Evolutionary conservation across 441 rosid species (phyloP).

Genomic region (Brassica balearica): DNA sequence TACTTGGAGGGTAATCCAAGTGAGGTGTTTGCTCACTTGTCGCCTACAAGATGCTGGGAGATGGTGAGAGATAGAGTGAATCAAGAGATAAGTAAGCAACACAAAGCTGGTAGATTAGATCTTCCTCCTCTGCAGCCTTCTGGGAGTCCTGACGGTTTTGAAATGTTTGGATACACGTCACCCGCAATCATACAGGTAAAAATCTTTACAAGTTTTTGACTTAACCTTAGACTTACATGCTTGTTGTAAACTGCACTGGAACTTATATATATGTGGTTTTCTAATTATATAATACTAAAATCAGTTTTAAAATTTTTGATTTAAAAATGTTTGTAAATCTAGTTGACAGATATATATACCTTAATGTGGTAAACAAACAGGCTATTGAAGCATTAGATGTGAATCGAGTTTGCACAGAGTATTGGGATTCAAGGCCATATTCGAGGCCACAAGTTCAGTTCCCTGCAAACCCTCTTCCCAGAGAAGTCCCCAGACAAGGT

Average conservation of each 20-base stretch:
- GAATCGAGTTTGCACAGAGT: constrained; percentile 83
- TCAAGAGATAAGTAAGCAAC: constrained; percentile 88
- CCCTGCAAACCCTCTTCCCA: constrained; percentile 53
- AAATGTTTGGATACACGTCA: constrained; percentile 2
- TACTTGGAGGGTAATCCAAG: constrained; percentile 72
- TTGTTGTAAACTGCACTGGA: constrained; percentile 3
- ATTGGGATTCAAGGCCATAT: constrained; percentile 95
- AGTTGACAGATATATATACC: not conserved
- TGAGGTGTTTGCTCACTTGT: constrained; percentile 87
- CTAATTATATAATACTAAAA: not conserved
- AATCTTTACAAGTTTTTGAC: not conserved
- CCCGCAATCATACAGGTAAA: not conserved
- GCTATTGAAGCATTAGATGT: constrained; percentile 89
- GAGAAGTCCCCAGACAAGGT: constrained; percentile 37
- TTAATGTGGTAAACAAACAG: constrained; percentile 55
- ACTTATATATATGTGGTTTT: not conserved
- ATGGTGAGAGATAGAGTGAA: constrained; percentile 96
- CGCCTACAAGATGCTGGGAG: constrained; percentile 97
- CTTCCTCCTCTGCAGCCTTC: constrained; percentile 97
- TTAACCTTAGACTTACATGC: not conserved
- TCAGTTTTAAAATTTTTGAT: not conserved
- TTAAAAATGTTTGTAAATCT: not conserved
- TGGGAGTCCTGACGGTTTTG: constrained; percentile 45
- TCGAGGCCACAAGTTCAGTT: constrained; percentile 87
- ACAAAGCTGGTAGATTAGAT: constrained; percentile 72